Evolutionary conservation across 208 protist genomes (phyloP), one percentile per base, ranked within the genome.

Genomic region (Tritrichomonas foetus): DNA sequence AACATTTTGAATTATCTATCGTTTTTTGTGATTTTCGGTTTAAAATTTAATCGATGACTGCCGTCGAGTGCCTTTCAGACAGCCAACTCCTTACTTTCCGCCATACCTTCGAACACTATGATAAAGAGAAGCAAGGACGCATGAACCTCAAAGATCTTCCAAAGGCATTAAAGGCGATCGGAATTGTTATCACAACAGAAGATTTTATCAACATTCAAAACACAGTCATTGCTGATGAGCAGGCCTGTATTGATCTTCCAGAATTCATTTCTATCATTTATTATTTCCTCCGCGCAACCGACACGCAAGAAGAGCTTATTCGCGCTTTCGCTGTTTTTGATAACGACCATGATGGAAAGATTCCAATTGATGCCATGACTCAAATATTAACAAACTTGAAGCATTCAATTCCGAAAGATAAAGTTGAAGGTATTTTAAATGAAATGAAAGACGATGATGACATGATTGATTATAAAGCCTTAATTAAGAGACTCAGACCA

Each of bases 231-330:
- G 57, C 57, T 20, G 78, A 47, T 39, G 11, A 3, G 30, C 39
- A 82, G 30, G 27, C 33, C 8, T 41, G 14, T 50, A 47, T 82
- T 8, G 74, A 82, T 82, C 30, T 82, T 50, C 33, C 41, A 20
- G 74, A 82, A 41, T 89, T 89, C 20, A 30, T 61, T 57, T 44
- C 27, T 33, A 53, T 44, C 3, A 61, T 89, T 39, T 89, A 89
- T 89, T 89, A 89, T 30, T 89, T 41, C n/a, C 27, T 89, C 9
- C 78, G 78, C 22, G 41, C 16, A 20, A 20, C 78, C 25, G 78
- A 89, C 57, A 89, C 47, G n/a, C 78, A 89, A 50, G 78, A 89
- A 89, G 78, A 89, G 16, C 47, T 89, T 39, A 57, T 57, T 20
- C 44, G 47, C 8, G 78, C 78, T 27, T 89, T 89, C 36, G 25